A percentile compares a stretch with the other conserved stretches of the same genome.
phyloP scores from a whole-genome alignment of 768 basidiomycete species.

The Mycena metata region DNA sequence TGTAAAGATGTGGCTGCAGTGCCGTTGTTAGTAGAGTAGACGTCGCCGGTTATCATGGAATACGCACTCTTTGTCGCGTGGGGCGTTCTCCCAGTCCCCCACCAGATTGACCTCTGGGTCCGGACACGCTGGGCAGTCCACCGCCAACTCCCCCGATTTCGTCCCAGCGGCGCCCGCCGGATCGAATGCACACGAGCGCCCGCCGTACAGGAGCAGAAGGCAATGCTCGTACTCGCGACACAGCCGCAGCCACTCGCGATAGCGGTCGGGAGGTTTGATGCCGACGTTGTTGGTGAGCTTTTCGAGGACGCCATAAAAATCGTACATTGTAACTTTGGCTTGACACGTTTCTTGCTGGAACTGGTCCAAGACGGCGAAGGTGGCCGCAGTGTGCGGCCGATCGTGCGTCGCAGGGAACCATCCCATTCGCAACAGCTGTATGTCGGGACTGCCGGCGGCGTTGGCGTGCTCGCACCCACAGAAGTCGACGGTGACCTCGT shows the following conservation, averaged over 20 bases:
- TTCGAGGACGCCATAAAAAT: conserved; percentile 17
- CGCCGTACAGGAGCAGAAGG: conserved; percentile 42
- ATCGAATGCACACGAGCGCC: conserved; percentile 41
- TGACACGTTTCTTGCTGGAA: conserved; percentile 4
- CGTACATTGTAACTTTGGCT: conserved; percentile 13
- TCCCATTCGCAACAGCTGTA: background rate
- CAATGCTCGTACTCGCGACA: conserved; percentile 42
- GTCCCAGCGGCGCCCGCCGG: conserved; percentile 39
- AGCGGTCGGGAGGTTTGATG: conserved; percentile 20
- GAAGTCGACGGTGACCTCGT: background rate
- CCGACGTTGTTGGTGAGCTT: background rate
- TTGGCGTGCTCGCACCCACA: background rate
- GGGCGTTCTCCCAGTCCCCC: no score
- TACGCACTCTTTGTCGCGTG: background rate
- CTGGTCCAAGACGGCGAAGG: conserved; percentile 4
- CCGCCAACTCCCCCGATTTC: conserved; percentile 42
- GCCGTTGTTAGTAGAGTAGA: no score
- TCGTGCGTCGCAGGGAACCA: conserved; percentile 22
- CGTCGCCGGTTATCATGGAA: background rate
- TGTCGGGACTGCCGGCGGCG: background rate
- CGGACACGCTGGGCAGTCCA: background rate
- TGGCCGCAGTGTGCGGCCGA: conserved; percentile 7
- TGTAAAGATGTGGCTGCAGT: conserved; percentile 41
- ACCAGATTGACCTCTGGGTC: background rate
- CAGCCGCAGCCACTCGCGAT: conserved; percentile 21